A percentile compares a stretch with the other conserved stretches of the same genome.
Evolutionary conservation across 768 basidiomycete genomes (phyloP).

Genomic region (Russula brevipes): DNA sequence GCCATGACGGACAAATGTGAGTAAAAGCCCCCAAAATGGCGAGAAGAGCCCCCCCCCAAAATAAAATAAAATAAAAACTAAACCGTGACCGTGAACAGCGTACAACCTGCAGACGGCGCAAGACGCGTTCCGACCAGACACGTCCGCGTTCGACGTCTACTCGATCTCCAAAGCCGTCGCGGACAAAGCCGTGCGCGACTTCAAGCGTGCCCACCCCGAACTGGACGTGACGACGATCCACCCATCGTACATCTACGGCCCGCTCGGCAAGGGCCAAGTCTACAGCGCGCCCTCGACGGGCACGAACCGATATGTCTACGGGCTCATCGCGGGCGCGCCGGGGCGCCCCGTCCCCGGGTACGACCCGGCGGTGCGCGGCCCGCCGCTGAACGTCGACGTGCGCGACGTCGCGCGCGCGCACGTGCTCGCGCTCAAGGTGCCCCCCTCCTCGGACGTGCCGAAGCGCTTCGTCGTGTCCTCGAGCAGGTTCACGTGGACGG

Average conservation of each 20-base stretch:
- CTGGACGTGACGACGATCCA: conserved; percentile 30
- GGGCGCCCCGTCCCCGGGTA: conserved; percentile 21
- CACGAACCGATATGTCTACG: conserved; percentile 29
- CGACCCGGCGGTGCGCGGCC: conserved; percentile 12
- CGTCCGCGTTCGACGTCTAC: conserved; percentile 32
- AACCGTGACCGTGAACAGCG: conserved; percentile 25
- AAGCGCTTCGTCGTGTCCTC: conserved; percentile 29
- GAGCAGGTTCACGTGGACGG: conserved; percentile 29
- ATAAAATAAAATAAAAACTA: too few relatives aligned
- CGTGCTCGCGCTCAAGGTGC: conserved; percentile 27
- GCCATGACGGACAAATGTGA: conserved; percentile 9
- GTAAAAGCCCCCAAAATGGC: not conserved
- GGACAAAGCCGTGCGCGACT: conserved; percentile 29
- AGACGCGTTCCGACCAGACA: conserved; percentile 28
- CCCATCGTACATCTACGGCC: conserved; percentile 33
- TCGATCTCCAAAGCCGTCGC: conserved; percentile 35
- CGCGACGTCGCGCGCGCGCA: conserved; percentile 34
- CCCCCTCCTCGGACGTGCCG: not conserved
- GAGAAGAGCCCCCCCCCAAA: not conserved
- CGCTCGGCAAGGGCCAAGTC: conserved; percentile 24
- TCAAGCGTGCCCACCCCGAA: conserved; percentile 28
- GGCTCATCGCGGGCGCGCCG: conserved; percentile 25
- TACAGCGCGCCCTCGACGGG: conserved; percentile 19
- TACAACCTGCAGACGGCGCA: conserved; percentile 34
- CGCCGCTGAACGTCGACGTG: conserved; percentile 31